A percentile compares a stretch with the other conserved stretches of the same genome.
phyloP scores from a whole-genome alignment of 257 asterid genomes.

The Solanum megistacrolobum region DNA sequence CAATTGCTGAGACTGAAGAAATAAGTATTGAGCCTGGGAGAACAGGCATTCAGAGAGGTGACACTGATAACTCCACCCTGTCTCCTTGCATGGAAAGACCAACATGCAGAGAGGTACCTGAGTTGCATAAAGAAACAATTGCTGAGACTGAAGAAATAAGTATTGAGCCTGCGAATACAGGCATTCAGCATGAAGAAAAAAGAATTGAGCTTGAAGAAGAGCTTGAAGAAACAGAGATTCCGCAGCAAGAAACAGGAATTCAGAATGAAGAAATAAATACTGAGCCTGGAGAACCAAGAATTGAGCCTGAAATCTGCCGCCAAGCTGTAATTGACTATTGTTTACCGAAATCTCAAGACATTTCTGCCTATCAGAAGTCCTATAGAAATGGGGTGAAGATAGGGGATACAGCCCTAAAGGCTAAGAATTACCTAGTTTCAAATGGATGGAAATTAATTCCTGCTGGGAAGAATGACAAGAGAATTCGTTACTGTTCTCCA shows the following conservation, averaged over 20 bases:
- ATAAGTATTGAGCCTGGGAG: too few species aligned
- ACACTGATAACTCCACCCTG: too few species aligned
- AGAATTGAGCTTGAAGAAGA: background rate
- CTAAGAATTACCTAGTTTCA: slow-evolving; percentile 49
- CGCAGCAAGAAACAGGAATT: background rate
- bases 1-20: too few species aligned
- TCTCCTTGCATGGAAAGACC: too few species aligned
- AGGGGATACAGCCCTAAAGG: slow-evolving; percentile 13
- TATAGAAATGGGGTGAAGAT: background rate
- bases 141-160: too few species aligned
- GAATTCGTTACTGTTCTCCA: slow-evolving; percentile 41
- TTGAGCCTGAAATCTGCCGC: slow-evolving; percentile 40
- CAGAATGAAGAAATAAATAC: slow-evolving; percentile 4
- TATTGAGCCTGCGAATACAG: too few species aligned
- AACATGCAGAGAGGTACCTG: too few species aligned
- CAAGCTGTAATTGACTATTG: slow-evolving; percentile 47
- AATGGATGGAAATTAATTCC: slow-evolving; percentile 51
- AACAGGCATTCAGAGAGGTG: too few species aligned
- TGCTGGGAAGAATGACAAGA: background rate
- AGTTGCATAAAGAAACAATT: too few species aligned
- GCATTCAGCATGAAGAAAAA: background rate
- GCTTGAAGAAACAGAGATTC: background rate
- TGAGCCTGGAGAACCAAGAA: slow-evolving; percentile 15
- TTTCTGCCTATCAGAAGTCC: background rate
- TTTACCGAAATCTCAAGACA: background rate